These are phyloP conservation scores for Sporisorium scitamineum DNA, from an alignment of 1,284 basidiomycete species.

Conservation along the genomic window DNA sequence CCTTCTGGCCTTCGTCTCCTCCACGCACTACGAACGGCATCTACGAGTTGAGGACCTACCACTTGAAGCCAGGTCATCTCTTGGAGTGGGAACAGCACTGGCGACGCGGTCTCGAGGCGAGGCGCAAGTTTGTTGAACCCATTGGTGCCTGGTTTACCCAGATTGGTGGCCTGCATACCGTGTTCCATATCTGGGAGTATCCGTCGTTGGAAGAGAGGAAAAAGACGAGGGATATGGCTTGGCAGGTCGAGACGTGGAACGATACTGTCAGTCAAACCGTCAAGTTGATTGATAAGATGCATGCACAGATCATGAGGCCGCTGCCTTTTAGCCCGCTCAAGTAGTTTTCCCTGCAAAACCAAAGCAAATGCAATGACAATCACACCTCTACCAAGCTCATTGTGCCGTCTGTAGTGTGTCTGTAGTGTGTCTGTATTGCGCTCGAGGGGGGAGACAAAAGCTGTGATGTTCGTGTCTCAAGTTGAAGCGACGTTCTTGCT, in stretches of 20 bases:
- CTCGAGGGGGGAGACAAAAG: too few species aligned
- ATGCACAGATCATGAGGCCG: slow-evolving; percentile 66
- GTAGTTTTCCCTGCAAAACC: slow-evolving; percentile 5
- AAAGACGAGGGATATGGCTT: slow-evolving; percentile 63
- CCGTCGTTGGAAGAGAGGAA: slow-evolving; percentile 65
- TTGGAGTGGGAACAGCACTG: slow-evolving; percentile 67
- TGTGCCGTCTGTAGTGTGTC: too few species aligned
- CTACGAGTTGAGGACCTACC: slow-evolving; percentile 66
- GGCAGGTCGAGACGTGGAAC: slow-evolving; percentile 68
- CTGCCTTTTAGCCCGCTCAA: slow-evolving; percentile 57
- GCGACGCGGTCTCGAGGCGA: slow-evolving; percentile 65
- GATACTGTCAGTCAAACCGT: slow-evolving; percentile 66
- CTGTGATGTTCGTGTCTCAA: background rate
- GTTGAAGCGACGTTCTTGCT: background rate
- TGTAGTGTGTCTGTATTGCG: too few species aligned
- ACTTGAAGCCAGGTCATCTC: slow-evolving; percentile 64
- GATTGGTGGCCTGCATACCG: slow-evolving; percentile 65
- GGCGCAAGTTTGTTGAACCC: slow-evolving; percentile 63
- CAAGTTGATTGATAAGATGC: slow-evolving; percentile 67
- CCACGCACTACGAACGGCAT: slow-evolving; percentile 47
- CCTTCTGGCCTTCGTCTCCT: slow-evolving; percentile 62
- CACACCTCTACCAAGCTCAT: too few species aligned
- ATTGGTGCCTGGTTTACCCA: slow-evolving; percentile 67
- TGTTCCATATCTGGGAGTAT: slow-evolving; percentile 67
- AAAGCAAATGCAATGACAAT: background rate